Conservation (phyloP, 108 stramenopile species). For the Nannochloropsis gaditana region DNA sequence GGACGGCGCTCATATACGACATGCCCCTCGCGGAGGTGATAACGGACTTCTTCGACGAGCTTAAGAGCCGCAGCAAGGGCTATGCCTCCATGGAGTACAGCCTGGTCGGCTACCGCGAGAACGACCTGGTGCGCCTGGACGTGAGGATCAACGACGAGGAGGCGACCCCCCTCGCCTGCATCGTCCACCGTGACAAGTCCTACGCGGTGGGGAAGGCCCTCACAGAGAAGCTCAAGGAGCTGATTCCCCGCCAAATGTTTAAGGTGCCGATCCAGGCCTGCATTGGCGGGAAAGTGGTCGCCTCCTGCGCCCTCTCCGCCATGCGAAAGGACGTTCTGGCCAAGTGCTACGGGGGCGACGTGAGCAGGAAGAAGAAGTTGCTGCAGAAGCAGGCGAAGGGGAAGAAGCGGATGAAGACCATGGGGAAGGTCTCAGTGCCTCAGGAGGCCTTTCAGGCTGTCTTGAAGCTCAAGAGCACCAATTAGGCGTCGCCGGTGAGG, state of each 20-base stretch:
- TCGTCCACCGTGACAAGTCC: slow-evolving; percentile 74
- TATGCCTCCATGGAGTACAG: slow-evolving; percentile 97
- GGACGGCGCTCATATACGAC: slow-evolving; percentile 85
- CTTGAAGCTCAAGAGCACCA: slow-evolving; percentile 49
- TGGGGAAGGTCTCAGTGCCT: slow-evolving; percentile 81
- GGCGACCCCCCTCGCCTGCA: slow-evolving; percentile 84
- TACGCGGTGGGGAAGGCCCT: slow-evolving; percentile 64
- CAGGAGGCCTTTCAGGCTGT: slow-evolving; percentile 98
- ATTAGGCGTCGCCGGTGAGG: not conserved
- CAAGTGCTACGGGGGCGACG: slow-evolving; percentile 82
- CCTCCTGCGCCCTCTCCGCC: slow-evolving; percentile 64
- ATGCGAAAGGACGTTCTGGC: slow-evolving; percentile 93
- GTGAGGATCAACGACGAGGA: slow-evolving; percentile 81
- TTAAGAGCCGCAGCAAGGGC: slow-evolving; percentile 91
- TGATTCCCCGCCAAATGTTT: slow-evolving; percentile 93
- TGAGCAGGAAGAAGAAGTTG: slow-evolving; percentile 92
- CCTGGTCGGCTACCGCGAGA: slow-evolving; percentile 74
- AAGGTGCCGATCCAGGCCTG: slow-evolving; percentile 94
- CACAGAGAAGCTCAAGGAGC: slow-evolving; percentile 78
- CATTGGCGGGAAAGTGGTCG: slow-evolving; percentile 64
- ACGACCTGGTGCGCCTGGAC: slow-evolving; percentile 79
- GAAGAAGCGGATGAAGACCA: slow-evolving; percentile 87
- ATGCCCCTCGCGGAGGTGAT: slow-evolving; percentile 75
- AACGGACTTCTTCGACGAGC: slow-evolving; percentile 93
- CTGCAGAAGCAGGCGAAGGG: slow-evolving; percentile 96